These are phyloP conservation scores for Clathrus columnatus DNA, from an alignment of 768 basidiomycete genomes.

Conservation along the genomic window DNA sequence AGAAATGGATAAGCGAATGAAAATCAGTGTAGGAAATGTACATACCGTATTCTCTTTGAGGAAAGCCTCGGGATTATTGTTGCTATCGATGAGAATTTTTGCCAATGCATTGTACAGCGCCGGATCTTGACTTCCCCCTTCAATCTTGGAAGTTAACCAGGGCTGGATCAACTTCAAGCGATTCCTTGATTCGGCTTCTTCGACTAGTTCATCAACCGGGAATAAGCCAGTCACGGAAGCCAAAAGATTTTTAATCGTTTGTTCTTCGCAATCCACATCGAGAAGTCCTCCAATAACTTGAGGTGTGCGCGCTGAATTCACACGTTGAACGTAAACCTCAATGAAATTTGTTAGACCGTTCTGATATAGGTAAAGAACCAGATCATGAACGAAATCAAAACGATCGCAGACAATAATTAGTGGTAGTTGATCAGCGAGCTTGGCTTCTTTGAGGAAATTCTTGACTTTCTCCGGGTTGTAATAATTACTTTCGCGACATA, in stretches of 20 bases:
- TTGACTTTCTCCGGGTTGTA: conserved; percentile 99
- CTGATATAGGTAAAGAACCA: conserved; percentile 97
- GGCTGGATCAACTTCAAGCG: conserved; percentile 94
- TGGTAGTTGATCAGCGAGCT: conserved; percentile 90
- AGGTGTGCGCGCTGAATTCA: conserved; percentile 94
- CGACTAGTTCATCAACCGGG: conserved; percentile 95
- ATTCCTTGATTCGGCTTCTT: conserved; percentile 95
- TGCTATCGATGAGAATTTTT: conserved; percentile 98
- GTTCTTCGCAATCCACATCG: conserved; percentile 97
- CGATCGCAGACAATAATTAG: conserved; percentile 99
- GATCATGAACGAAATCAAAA: conserved; percentile 98
- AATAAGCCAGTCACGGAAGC: conserved; percentile 94
- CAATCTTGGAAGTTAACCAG: conserved; percentile 91
- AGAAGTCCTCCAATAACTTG: conserved; percentile 94
- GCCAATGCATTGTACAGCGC: conserved; percentile 95
- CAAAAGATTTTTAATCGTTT: conserved; percentile 88
- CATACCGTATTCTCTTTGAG: conserved; percentile 96
- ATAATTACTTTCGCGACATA: conserved; percentile 92
- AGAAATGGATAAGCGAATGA: conserved; percentile 8
- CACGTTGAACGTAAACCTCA: conserved; percentile 98
- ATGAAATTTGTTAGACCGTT: conserved; percentile 95
- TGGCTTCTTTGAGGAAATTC: conserved; percentile 99
- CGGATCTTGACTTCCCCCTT: conserved; percentile 88
- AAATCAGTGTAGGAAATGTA: conserved; percentile 8
- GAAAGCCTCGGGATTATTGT: conserved; percentile 96